These are phyloP conservation scores for Bipolaris sorokiniana DNA, from an alignment of 2,329 filamentous ascomycete species.

Conservation along the genomic window DNA sequence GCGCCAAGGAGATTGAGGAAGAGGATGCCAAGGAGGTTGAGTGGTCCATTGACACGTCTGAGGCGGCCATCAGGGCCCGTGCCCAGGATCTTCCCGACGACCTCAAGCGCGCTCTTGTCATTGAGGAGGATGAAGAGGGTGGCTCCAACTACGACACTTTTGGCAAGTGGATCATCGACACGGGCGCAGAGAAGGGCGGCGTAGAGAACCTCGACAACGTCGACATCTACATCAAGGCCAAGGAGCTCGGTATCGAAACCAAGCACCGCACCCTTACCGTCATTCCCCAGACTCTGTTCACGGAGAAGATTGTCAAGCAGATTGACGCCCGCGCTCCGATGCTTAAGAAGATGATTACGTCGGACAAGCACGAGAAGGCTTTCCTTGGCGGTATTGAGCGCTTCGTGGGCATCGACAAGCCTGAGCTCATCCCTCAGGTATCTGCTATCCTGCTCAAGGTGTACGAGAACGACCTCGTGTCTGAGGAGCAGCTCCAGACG, in stretches of 20 bases:
- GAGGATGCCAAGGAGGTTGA: constrained; percentile 81
- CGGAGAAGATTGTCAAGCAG: constrained; percentile 86
- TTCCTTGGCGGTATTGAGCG: constrained; percentile 95
- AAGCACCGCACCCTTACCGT: constrained; percentile 95
- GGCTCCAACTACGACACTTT: constrained; percentile 86
- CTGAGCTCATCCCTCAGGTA: constrained; percentile 77
- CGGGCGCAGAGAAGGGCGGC: constrained; percentile 70
- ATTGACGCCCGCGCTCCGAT: constrained; percentile 82
- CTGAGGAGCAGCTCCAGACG: constrained; percentile 84
- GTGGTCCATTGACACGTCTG: constrained; percentile 96
- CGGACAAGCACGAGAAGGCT: constrained; percentile 93
- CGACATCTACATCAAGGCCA: constrained; percentile 94
- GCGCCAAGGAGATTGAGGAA: constrained; percentile 74
- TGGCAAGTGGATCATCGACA: constrained; percentile 88
- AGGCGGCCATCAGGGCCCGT: constrained; percentile 92
- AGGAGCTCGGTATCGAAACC: constrained; percentile 89
- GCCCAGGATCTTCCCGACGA: constrained; percentile 92
- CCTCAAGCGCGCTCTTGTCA: constrained; percentile 87
- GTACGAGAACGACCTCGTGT: constrained; percentile 88
- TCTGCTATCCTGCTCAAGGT: constrained; percentile 87
- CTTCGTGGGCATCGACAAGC: constrained; percentile 82
- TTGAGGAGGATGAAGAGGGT: constrained; percentile 82
- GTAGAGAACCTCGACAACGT: constrained; percentile 84
- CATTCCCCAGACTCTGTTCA: constrained; percentile 90
- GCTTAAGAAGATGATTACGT: constrained; percentile 90